These are phyloP conservation scores for Microcyclospora tardicrescens DNA, from an alignment of 2,329 filamentous ascomycete species.

Conservation along the genomic window DNA sequence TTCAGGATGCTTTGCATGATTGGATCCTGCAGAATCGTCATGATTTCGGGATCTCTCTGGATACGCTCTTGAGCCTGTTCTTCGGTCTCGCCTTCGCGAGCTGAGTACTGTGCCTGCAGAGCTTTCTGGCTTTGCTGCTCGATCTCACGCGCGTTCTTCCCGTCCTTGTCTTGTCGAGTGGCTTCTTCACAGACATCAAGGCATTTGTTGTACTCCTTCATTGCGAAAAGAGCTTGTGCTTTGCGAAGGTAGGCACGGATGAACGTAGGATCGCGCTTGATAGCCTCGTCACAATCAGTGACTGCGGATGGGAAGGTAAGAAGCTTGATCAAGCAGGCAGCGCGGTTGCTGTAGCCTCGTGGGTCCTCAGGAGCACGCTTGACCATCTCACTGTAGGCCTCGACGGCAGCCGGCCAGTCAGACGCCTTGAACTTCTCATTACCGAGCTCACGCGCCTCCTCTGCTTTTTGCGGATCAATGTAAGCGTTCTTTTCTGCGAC, in stretches of 20 bases:
- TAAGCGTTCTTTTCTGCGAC: conserved; percentile 67
- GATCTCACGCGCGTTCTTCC: conserved; percentile 80
- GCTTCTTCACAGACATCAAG: conserved; percentile 82
- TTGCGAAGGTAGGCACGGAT: conserved; percentile 95
- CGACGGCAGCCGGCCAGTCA: conserved; percentile 90
- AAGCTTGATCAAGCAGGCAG: conserved; percentile 91
- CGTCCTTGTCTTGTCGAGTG: conserved; percentile 58
- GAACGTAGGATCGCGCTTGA: conserved; percentile 82
- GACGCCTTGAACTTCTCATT: conserved; percentile 95
- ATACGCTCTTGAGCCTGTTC: conserved; percentile 88
- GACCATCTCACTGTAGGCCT: conserved; percentile 90
- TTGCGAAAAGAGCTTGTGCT: conserved; percentile 87
- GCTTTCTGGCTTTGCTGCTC: conserved; percentile 92
- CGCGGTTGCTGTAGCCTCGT: conserved; percentile 92
- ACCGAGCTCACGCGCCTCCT: conserved; percentile 86
- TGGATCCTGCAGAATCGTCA: conserved; percentile 83
- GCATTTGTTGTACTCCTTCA: conserved; percentile 96
- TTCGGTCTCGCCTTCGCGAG: conserved; percentile 79
- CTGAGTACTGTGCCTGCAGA: conserved; percentile 74
- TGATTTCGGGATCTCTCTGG: conserved; percentile 55
- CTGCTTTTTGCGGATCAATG: conserved; percentile 79
- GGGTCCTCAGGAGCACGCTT: conserved; percentile 89
- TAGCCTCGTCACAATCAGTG: conserved; percentile 81
- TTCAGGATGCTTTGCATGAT: conserved; percentile 96
- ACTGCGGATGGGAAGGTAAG: conserved; percentile 90